Evolutionary conservation across 108 stramenopile genomes (phyloP).

Genomic region (Skeletonema potamos): DNA sequence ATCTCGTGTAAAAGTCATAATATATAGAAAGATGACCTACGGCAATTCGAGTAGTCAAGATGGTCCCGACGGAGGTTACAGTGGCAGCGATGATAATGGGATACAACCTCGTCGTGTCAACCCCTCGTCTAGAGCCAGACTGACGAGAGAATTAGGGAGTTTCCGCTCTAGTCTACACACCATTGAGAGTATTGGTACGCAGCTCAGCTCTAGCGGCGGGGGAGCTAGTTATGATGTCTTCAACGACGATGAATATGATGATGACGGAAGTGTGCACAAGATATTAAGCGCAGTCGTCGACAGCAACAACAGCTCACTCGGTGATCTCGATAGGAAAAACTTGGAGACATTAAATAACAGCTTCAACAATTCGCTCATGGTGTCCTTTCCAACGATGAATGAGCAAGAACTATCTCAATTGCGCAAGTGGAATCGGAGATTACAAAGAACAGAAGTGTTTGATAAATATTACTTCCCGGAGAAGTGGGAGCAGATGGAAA

Average conservation of each 20-base stretch:
- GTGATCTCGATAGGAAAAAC: too few relatives aligned
- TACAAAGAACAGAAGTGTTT: not conserved
- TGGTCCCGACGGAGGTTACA: not conserved
- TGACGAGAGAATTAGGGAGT: not conserved
- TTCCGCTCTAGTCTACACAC: not conserved
- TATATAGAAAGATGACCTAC: not conserved
- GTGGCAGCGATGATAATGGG: not conserved
- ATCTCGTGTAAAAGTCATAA: not conserved
- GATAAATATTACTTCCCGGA: not conserved
- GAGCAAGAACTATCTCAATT: not conserved
- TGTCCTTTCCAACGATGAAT: not conserved
- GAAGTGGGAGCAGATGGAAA: constrained; percentile 1
- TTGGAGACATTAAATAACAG: not conserved
- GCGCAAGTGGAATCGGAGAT: not conserved
- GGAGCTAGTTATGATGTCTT: not conserved
- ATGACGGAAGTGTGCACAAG: not conserved
- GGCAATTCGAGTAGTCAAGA: too few relatives aligned
- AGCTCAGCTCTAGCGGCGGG: not conserved
- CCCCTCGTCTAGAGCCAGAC: not conserved
- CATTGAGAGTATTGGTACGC: not conserved
- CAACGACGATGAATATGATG: not conserved
- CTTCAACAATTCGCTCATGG: not conserved
- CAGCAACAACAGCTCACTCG: too few relatives aligned
- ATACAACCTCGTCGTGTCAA: not conserved
- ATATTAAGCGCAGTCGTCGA: too few relatives aligned